Base-by-base conservation (phyloP, 768 basidiomycete species). In the Lactarius sp. region DNA sequence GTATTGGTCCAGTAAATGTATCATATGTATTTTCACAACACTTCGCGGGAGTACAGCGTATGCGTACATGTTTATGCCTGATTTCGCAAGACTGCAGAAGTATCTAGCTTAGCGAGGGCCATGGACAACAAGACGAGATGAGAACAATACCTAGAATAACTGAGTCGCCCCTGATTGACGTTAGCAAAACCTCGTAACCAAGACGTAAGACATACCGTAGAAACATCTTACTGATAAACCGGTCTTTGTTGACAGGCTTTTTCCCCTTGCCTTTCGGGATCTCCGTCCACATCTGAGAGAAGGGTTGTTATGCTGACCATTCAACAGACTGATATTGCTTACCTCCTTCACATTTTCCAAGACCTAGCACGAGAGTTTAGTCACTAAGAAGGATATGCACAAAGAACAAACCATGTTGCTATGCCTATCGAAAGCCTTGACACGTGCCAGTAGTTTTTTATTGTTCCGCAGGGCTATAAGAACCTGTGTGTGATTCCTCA, bases 181-280 rank as follows among this genome's bases (percentile, higher is more conserved):
- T 61, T 49, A 34, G 68, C 31, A 59, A 60, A 37, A 54, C 72
- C 58, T 10, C 62, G 60, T 36, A 64, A 44, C 46, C 22, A 42
- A 62, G 42, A 46, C 52, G 52, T 51, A 53, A 37, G 3, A 75
- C 85, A 56, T 70, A 90, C 91, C 93, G 83, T 66, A 98, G 77
- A 77, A 96, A 98, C 94, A 99, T 96, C 79, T 98, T 99, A 75
- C 94, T 96, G 75, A 99, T 96, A 79, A 98, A 99, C 53, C 97
- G 84, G 77, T 98, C 97, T 77, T 98, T 98, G 81, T 98, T 98
- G 61, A 98, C 87, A 7, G 97, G 92, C 73, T 98, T 98, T 80
- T 97, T 98, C 73, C 94, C 94, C 79, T 98, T 98, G 46, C 94
- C 94, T 76, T 98, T 98, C 20, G 97, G 97, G 52, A 87, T 75